Percentiles rank a stretch among this genome's conserved stretches.
These are phyloP conservation scores for Friedmanniomyces endolithicus DNA, from an alignment of 495 filamentous ascomycete genomes.

Conservation along the genomic window DNA sequence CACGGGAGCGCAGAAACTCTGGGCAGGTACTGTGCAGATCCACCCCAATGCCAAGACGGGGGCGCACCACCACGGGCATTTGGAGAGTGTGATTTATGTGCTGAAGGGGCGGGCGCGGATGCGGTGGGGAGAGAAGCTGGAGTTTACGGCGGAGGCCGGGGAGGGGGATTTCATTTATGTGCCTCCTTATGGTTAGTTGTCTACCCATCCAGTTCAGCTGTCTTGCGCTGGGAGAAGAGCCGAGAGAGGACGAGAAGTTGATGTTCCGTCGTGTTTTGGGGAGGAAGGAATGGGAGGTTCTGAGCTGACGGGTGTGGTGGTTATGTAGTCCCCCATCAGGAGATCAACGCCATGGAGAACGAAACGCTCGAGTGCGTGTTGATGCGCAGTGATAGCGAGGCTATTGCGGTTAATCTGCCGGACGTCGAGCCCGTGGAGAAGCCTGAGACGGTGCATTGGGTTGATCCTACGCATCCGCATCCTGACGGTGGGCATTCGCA, in stretches of 20 bases:
- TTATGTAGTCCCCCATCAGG: slow-evolving; percentile 25
- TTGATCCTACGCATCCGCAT: slow-evolving; percentile 31
- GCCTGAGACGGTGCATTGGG: slow-evolving; percentile 30
- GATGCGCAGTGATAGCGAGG: slow-evolving; percentile 30
- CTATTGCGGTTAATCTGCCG: slow-evolving; percentile 29
- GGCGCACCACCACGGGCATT: slow-evolving; percentile 32
- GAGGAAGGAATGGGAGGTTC: too few species aligned
- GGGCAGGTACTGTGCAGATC: slow-evolving; percentile 33
- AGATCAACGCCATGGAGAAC: slow-evolving; percentile 31
- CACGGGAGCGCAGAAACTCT: slow-evolving; percentile 31
- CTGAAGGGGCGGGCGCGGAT: slow-evolving; percentile 30
- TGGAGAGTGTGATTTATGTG: slow-evolving; percentile 32
- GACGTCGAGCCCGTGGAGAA: slow-evolving; percentile 30
- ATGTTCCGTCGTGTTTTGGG: too few species aligned
- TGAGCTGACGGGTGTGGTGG: too few species aligned
- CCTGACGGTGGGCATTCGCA: background rate
- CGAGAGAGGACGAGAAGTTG: too few species aligned
- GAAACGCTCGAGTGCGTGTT: slow-evolving; percentile 32
- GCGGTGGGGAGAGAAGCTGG: slow-evolving; percentile 32
- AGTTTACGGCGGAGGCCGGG: slow-evolving; percentile 32
- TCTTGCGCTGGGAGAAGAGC: too few species aligned
- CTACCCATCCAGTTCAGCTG: too few species aligned
- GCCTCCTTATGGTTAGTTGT: slow-evolving; percentile 27
- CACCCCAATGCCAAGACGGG: slow-evolving; percentile 32
- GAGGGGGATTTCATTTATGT: slow-evolving; percentile 35